Percentiles rank a stretch among this genome's conserved stretches.
Conservation (phyloP, 1,284 basidiomycete genomes). For the Termitomyces sp. region DNA sequence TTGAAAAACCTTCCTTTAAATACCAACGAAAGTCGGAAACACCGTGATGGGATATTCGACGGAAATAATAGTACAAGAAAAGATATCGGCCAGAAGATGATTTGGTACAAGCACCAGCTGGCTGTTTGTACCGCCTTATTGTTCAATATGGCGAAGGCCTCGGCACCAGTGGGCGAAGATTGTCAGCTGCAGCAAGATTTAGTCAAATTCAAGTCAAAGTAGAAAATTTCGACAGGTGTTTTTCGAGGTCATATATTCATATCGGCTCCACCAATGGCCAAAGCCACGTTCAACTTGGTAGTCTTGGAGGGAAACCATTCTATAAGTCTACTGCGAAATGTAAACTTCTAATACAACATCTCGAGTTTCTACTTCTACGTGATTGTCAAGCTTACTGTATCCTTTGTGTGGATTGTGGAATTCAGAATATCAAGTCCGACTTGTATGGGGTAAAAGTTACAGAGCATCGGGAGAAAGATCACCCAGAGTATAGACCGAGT, state of each 20-base stretch:
- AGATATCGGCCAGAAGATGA: no score
- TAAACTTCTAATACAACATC: neutral
- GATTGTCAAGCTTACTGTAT: neutral
- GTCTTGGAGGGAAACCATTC: neutral
- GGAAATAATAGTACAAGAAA: no score
- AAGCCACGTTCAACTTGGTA: no score
- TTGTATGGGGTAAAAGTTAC: conserved; percentile 28
- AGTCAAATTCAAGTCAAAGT: neutral
- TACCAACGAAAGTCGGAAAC: no score
- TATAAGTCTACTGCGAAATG: neutral
- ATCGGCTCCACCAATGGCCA: no score
- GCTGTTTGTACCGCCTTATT: no score
- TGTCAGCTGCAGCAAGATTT: no score
- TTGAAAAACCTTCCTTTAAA: no score
- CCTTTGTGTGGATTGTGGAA: neutral
- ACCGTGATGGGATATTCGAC: no score
- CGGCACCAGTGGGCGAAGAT: no score
- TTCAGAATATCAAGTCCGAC: conserved; percentile 1
- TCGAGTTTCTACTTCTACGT: neutral
- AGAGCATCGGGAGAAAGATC: conserved; percentile 78
- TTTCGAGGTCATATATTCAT: neutral
- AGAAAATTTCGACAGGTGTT: neutral
- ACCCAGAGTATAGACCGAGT: conserved; percentile 59
- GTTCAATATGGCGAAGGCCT: no score
- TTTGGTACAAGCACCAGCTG: no score